A percentile compares a stretch with the other conserved stretches of the same genome.
Evolutionary conservation across 1,284 basidiomycete species (phyloP).

Genomic region (Apiotrichum sp.): DNA sequence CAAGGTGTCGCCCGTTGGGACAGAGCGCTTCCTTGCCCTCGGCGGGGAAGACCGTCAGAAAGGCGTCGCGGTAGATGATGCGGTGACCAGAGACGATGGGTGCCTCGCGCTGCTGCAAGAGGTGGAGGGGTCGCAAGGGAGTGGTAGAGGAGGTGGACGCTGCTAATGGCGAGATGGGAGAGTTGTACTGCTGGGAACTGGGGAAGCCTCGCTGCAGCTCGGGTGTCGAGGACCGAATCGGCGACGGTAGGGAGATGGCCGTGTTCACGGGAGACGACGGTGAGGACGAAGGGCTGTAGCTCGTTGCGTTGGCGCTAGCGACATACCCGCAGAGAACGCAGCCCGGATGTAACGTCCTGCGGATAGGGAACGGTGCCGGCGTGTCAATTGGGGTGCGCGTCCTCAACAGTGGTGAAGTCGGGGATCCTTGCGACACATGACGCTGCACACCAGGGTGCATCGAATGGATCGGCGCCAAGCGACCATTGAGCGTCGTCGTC

Average conservation of each 20-base stretch:
- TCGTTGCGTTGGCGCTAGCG: constrained; percentile 13
- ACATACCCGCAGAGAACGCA: constrained; percentile 34
- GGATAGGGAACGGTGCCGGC: not conserved
- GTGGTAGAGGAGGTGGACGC: not conserved
- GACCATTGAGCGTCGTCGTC: not conserved
- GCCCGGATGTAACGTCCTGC: constrained; percentile 18
- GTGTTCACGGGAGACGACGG: constrained; percentile 3
- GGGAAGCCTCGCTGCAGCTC: constrained; percentile 11
- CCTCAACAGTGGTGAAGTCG: not conserved
- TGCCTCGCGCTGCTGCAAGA: constrained; percentile 1
- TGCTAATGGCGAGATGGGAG: not conserved
- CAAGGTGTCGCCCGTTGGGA: constrained; percentile 35
- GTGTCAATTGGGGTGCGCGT: not conserved
- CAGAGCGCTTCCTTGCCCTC: constrained; percentile 36
- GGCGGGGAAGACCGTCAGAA: constrained; percentile 35
- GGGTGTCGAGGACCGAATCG: constrained; percentile 10
- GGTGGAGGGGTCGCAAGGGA: constrained; percentile 1
- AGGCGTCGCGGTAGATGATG: constrained; percentile 33
- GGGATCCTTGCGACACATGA: not conserved
- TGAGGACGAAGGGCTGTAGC: not conserved
- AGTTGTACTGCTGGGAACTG: not conserved
- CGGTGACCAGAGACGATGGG: constrained; percentile 28
- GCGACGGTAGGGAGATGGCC: constrained; percentile 10
- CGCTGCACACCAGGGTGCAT: not conserved
- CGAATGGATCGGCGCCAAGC: not conserved